Evolutionary conservation across 768 basidiomycete genomes (phyloP).

Genomic region (Serpula lacrymans): DNA sequence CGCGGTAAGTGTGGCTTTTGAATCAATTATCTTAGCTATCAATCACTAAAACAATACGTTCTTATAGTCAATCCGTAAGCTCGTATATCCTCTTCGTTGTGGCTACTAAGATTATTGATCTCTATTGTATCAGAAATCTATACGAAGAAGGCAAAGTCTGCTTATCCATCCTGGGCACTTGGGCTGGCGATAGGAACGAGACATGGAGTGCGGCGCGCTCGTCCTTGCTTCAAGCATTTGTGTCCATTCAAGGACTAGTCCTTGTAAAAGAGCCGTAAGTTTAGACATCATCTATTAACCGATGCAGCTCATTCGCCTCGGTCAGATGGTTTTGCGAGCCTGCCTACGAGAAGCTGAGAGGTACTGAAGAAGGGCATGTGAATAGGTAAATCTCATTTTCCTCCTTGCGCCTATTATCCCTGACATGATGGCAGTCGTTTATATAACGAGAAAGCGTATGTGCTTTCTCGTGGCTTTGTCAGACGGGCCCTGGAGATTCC

Average conservation of each 20-base stretch:
- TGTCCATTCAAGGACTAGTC: conserved; percentile 92
- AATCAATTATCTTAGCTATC: not conserved
- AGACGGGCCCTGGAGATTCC: conserved; percentile 85
- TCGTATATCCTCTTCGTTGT: no score
- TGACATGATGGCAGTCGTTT: conserved; percentile 56
- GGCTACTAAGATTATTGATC: not conserved
- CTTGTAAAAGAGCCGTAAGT: conserved; percentile 90
- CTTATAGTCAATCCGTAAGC: conserved; percentile 72
- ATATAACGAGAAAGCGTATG: conserved; percentile 92
- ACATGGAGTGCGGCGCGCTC: conserved; percentile 84
- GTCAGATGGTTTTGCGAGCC: conserved; percentile 87
- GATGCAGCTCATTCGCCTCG: conserved; percentile 5
- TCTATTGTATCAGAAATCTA: conserved; percentile 56
- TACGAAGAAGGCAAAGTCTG: conserved; percentile 97
- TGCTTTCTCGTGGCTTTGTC: conserved; percentile 85
- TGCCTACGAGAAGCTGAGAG: conserved; percentile 87
- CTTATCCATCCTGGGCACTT: conserved; percentile 86
- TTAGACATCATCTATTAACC: not conserved
- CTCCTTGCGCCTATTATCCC: not conserved
- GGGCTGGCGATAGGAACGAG: conserved; percentile 87
- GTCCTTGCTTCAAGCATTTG: conserved; percentile 85
- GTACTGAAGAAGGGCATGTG: conserved; percentile 85
- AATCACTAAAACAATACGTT: conserved; percentile 2
- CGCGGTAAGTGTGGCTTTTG: conserved; percentile 49
- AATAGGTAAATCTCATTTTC: conserved; percentile 55